Evolutionary conservation across 805 yeast species (phyloP), one percentile per base, ranked within the genome.

Genomic region (Tetrapisispora phaffii): DNA sequence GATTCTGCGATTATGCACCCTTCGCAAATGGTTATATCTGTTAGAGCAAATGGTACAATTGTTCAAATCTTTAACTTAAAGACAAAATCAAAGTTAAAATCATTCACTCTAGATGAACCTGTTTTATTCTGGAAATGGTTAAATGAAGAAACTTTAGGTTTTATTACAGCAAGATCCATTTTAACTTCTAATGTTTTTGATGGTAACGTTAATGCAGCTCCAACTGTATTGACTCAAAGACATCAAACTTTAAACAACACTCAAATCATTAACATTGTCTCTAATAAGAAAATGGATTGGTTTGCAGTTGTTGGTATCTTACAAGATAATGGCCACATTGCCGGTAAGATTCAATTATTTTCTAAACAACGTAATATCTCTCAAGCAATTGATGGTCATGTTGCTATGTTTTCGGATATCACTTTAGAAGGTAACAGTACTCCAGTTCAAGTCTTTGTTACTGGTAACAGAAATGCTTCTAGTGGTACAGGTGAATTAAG

Each of bases 1-100:
- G 99, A 93, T 68, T 85, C 88, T 50, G 97, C 97, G 42, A 93
- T 93, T 62, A 81, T 93, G 93, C 94, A 88, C 66, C 97, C 98
- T 29, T 60, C 69, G n/a, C 79, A 82, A 65, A 80, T 83, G 67
- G 87, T 89, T 51, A 88, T 93, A 56, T 87, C 96, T 15, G 77
- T 93, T 53, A 79, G 97, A 62, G 97, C 97, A 36, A 93, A 88
- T 60, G 96, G 96, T 54, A 88, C 96, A 41, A 89, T 96, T 34
- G 76, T 93, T 50, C 99, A 88, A 69, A 85, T 93, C 54, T 94
- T 93, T 70, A 85, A 93, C 67, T 74, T 93, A 56, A 85, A 80
- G 44, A 71, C 87, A 26, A 88, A 90, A 67, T 88, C 86, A 67
- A 81, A 95, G 62, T 75, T 93, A 62, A 89, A 89, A 73, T 82